Conservation (phyloP, 805 yeast species). For the Ogataea degrootiae region DNA sequence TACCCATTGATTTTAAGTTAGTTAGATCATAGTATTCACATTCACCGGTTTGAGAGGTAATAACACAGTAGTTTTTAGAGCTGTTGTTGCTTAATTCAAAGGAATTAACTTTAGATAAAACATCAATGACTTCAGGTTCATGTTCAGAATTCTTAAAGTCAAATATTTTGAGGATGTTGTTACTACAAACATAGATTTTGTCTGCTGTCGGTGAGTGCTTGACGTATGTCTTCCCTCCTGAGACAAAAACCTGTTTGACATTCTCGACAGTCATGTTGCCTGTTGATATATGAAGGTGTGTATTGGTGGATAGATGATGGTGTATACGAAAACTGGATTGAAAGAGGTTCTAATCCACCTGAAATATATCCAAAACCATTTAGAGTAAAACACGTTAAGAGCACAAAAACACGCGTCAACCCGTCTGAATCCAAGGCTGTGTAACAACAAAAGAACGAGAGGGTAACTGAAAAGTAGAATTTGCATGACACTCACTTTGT, state of each 20-base stretch:
- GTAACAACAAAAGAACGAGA: no score
- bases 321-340: no score
- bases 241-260: conserved; percentile 27
- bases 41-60: conserved; percentile 40
- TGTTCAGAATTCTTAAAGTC: conserved; percentile 42
- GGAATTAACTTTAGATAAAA: conserved; percentile 41
- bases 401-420: no score
- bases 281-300: conserved; percentile 11
- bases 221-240: conserved; percentile 23
- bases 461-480: background rate
- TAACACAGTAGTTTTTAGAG: conserved; percentile 17
- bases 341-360: no score
- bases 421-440: no score
- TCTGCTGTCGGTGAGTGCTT: conserved; percentile 22
- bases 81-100: conserved; percentile 23
- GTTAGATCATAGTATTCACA: conserved; percentile 36
- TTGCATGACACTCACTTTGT: background rate
- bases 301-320: background rate
- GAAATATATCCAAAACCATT: no score
- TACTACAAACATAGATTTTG: conserved; percentile 47
- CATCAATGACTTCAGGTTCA: conserved; percentile 59
- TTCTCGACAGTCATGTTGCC: conserved; percentile 15
- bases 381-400: no score
- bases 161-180: conserved; percentile 51
- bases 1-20: conserved; percentile 21